phyloP scores from a whole-genome alignment of 2,329 filamentous ascomycete genomes.

The Fusarium bulbicola region DNA sequence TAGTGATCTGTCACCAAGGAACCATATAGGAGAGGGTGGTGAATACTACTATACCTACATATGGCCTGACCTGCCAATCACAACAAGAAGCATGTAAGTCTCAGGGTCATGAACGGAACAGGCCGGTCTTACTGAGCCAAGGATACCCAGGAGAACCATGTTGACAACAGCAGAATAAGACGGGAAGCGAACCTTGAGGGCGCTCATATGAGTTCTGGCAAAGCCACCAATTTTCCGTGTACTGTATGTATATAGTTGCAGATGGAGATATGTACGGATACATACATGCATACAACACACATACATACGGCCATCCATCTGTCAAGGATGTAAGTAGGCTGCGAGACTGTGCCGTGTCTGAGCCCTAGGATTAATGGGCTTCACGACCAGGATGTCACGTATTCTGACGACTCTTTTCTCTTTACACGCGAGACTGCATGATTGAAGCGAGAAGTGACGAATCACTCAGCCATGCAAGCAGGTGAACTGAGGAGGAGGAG shows the following conservation, averaged over 20 bases:
- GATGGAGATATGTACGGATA: background rate
- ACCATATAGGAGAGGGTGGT: background rate
- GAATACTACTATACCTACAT: background rate
- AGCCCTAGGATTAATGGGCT: slow-evolving; percentile 15
- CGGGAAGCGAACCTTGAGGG: slow-evolving; percentile 15
- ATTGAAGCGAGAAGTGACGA: slow-evolving; percentile 28
- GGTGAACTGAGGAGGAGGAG: background rate
- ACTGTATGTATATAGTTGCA: slow-evolving; percentile 3
- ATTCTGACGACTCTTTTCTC: slow-evolving; percentile 16
- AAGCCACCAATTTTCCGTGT: background rate
- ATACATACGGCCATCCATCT: background rate
- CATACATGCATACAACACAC: background rate
- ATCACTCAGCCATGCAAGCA: slow-evolving; percentile 19
- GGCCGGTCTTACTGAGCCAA: background rate
- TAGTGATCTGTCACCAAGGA: background rate
- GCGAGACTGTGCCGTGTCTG: slow-evolving; percentile 26
- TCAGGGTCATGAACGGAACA: background rate
- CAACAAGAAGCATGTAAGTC: background rate
- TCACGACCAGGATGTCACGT: slow-evolving; percentile 19
- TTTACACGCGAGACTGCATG: slow-evolving; percentile 22
- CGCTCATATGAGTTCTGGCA: slow-evolving; percentile 20
- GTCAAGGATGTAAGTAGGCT: slow-evolving; percentile 14
- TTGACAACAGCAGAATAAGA: background rate
- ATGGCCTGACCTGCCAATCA: background rate
- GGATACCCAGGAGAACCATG: slow-evolving; percentile 15